Evolutionary conservation across 768 basidiomycete genomes (phyloP).

Genomic region (Kondoa subrosea): DNA sequence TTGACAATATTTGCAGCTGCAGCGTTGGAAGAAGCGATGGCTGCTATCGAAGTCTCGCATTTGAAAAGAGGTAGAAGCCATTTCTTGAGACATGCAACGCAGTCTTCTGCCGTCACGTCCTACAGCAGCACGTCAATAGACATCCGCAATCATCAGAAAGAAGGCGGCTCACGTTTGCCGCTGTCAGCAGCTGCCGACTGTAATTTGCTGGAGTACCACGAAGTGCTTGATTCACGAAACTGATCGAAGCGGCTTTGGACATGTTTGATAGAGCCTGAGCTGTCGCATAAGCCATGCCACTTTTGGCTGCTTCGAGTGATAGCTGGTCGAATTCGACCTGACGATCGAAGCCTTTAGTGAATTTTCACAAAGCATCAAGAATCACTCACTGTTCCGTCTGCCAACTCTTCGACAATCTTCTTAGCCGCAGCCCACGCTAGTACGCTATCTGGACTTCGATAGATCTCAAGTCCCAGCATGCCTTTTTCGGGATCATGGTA

Average conservation of each 20-base stretch:
- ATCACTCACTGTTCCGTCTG: slow-evolving; percentile 54
- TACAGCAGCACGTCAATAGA: slow-evolving; percentile 28
- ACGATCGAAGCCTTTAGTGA: too few relatives aligned
- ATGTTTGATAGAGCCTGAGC: slow-evolving; percentile 68
- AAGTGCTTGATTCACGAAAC: slow-evolving; percentile 81
- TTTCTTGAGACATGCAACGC: slow-evolving; percentile 48
- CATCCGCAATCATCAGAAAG: neutral
- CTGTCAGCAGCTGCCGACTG: slow-evolving; percentile 57
- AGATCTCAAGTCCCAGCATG: slow-evolving; percentile 17
- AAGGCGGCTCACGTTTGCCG: slow-evolving; percentile 38
- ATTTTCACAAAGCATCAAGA: neutral
- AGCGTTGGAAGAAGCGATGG: slow-evolving; percentile 65
- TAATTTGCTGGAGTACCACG: slow-evolving; percentile 60
- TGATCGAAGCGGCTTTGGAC: slow-evolving; percentile 63
- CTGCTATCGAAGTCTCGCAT: slow-evolving; percentile 54
- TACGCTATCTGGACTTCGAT: slow-evolving; percentile 49
- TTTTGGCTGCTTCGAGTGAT: slow-evolving; percentile 76
- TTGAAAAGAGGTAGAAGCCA: slow-evolving; percentile 77
- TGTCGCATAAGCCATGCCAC: slow-evolving; percentile 69
- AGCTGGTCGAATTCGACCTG: slow-evolving; percentile 67
- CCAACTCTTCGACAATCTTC: slow-evolving; percentile 58
- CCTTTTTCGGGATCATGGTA: slow-evolving; percentile 24
- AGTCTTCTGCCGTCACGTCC: slow-evolving; percentile 59
- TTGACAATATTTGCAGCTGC: slow-evolving; percentile 56
- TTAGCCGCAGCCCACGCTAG: slow-evolving; percentile 60